These are phyloP conservation scores for Suhomyces xylopsoci DNA, from an alignment of 805 yeast genomes.

Conservation along the genomic window DNA sequence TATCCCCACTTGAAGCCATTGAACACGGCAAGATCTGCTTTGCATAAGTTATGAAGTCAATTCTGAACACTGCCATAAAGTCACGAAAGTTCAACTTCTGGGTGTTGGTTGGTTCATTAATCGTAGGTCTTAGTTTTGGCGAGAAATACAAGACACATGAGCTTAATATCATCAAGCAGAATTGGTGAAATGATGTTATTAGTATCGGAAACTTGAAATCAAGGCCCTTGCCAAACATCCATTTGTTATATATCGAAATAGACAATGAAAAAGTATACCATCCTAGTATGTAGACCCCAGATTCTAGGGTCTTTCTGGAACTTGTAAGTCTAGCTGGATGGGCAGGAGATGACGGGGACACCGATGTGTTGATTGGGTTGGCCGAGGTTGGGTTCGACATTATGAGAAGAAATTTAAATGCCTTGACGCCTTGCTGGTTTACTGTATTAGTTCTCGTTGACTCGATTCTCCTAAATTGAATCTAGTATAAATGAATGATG, in stretches of 20 bases:
- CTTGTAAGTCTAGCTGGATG: neutral
- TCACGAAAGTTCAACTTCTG: slow-evolving; percentile 6
- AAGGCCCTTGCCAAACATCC: slow-evolving; percentile 88
- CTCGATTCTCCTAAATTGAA: neutral
- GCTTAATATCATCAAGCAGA: slow-evolving; percentile 59
- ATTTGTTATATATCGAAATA: slow-evolving; percentile 82
- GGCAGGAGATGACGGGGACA: neutral
- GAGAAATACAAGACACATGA: slow-evolving; percentile 39
- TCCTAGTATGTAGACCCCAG: slow-evolving; percentile 40
- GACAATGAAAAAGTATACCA: slow-evolving; percentile 73
- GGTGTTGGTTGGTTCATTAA: slow-evolving; percentile 5
- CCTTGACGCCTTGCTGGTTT: neutral
- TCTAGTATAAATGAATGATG: neutral
- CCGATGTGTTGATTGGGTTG: neutral
- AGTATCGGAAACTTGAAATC: slow-evolving; percentile 81
- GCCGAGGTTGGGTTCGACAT: neutral
- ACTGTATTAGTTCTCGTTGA: neutral
- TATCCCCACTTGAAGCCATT: slow-evolving; percentile 85
- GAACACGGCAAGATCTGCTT: slow-evolving; percentile 77
- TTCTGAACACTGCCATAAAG: slow-evolving; percentile 19
- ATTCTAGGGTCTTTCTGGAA: slow-evolving; percentile 12
- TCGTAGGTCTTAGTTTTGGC: slow-evolving; percentile 48
- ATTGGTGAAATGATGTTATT: slow-evolving; percentile 82
- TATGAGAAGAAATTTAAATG: neutral
- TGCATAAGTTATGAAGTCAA: slow-evolving; percentile 31